These are phyloP conservation scores for Quercus phellos DNA, from an alignment of 331 rosid species.

Conservation along the genomic window DNA sequence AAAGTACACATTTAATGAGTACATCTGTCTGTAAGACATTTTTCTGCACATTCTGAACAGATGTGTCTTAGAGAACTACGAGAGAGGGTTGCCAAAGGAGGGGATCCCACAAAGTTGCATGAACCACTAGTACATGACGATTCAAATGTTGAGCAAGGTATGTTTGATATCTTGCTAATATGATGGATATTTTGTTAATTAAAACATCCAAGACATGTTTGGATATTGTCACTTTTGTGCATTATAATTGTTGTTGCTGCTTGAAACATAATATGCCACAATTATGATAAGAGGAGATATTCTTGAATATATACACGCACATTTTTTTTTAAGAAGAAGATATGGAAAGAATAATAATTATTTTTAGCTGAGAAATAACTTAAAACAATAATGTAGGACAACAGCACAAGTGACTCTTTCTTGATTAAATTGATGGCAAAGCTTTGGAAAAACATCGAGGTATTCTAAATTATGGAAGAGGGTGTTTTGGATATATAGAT, in stretches of 20 bases:
- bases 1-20: neutral
- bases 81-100: conserved; percentile 87
- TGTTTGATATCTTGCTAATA: neutral
- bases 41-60: conserved; percentile 26
- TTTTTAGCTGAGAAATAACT: neutral
- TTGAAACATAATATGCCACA: neutral
- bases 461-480: neutral
- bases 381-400: neutral
- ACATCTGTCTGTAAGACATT: neutral
- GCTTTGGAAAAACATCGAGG: neutral
- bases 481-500: neutral
- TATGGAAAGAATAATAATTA: neutral
- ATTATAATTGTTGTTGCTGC: neutral
- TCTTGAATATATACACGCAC: too few species aligned
- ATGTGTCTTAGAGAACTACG: conserved; percentile 68
- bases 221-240: neutral
- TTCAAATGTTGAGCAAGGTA: conserved; percentile 53
- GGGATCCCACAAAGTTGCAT: conserved; percentile 75
- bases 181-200: neutral
- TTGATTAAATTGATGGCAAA: neutral
- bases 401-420: neutral
- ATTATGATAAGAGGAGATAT: neutral
- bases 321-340: neutral
- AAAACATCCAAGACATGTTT: neutral
- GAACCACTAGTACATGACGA: conserved; percentile 41